Evolutionary conservation across 169 alveolate genomes (phyloP).

Genomic region (Eimeria falciformis): DNA sequence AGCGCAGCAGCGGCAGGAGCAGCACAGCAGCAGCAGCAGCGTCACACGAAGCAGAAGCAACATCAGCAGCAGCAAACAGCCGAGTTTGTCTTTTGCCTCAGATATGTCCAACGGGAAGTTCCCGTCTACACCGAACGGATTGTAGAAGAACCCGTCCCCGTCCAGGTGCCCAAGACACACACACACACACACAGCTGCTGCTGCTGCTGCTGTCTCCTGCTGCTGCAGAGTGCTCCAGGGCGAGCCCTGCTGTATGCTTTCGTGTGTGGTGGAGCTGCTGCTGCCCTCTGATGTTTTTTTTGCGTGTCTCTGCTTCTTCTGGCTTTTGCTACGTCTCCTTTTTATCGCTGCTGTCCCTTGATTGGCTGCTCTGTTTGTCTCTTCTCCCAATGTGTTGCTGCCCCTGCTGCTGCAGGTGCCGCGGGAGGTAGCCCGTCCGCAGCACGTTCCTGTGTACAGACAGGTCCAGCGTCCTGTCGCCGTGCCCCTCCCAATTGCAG

Average conservation of each 20-base stretch:
- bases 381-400: too few relatives aligned
- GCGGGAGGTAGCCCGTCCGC: constrained; percentile 26
- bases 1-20: neutral
- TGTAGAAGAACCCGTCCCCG: constrained; percentile 48
- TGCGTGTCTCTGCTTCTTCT: neutral
- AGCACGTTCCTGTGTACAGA: constrained; percentile 21
- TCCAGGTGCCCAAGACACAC: constrained; percentile 49
- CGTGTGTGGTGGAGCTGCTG: neutral
- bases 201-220: neutral
- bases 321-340: neutral
- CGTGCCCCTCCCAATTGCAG: constrained; percentile 27
- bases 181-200: neutral
- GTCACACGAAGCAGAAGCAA: neutral
- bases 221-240: too few relatives aligned
- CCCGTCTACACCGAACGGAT: constrained; percentile 47
- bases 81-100: neutral
- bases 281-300: neutral
- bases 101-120: constrained; percentile 38
- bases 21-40: neutral
- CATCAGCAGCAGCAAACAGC: neutral
- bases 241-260: too few relatives aligned
- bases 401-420: constrained; percentile 49
- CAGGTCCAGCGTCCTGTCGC: constrained; percentile 42
- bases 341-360: neutral
- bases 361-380: too few relatives aligned